Percentiles rank a stretch among this genome's conserved stretches.
These are phyloP conservation scores for Eutrema japonicum DNA, from an alignment of 345 rosid genomes.

Conservation along the genomic window DNA sequence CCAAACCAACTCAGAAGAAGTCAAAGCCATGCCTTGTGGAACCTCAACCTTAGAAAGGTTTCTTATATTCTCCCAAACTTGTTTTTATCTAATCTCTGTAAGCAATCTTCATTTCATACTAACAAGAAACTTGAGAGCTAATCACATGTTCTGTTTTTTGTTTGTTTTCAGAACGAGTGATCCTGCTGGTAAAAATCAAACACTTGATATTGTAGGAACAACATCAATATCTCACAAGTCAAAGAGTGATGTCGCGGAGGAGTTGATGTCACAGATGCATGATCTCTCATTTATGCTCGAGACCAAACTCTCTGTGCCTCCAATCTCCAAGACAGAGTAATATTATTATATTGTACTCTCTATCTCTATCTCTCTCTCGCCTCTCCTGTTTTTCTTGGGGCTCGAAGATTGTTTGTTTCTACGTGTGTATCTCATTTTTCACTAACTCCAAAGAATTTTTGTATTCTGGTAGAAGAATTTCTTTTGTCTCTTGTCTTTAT, in stretches of 20 bases:
- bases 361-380: constrained; percentile 7
- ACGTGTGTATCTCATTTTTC: constrained; percentile 22
- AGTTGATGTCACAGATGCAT: constrained; percentile 76
- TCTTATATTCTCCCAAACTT: constrained; percentile 16
- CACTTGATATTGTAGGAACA: constrained; percentile 37
- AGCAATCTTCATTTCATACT: constrained; percentile 11
- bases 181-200: constrained; percentile 41
- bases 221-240: constrained; percentile 34
- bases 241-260: constrained; percentile 51
- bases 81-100: neutral
- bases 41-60: constrained; percentile 57
- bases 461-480: too few species aligned
- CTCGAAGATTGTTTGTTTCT: constrained; percentile 34
- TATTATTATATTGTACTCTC: constrained; percentile 19
- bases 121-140: constrained; percentile 1
- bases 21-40: constrained; percentile 38
- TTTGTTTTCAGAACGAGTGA: constrained; percentile 46
- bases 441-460: neutral
- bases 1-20: constrained; percentile 44
- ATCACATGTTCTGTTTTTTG: constrained; percentile 10
- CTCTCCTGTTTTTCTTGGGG: constrained; percentile 33
- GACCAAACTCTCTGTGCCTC: constrained; percentile 61
- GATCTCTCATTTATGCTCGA: constrained; percentile 91
- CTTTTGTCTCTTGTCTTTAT: too few species aligned
- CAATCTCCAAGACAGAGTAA: constrained; percentile 41